These are phyloP conservation scores for Leishmania gerbilli DNA, from an alignment of 208 protist genomes.

Conservation along the genomic window DNA sequence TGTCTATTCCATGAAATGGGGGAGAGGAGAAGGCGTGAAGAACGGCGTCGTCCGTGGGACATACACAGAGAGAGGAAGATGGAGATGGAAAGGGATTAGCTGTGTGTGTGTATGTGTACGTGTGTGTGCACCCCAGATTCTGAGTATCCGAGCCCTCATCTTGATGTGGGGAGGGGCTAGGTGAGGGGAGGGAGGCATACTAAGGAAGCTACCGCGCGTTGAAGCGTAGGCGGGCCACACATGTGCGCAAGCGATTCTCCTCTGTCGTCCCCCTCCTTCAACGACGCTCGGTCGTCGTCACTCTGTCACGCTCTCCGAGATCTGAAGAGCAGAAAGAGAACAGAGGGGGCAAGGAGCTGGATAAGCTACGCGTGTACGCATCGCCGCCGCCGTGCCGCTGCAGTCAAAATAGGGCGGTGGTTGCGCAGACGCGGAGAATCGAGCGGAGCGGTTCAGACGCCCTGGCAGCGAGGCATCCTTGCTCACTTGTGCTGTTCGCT, in stretches of 20 bases:
- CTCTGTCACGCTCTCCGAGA: not conserved
- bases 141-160: not conserved
- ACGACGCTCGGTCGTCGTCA: not conserved
- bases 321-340: not conserved
- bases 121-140: not conserved
- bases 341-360: not conserved
- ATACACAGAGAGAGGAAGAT: not conserved
- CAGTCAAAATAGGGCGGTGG: not conserved
- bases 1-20: not conserved
- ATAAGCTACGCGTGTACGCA: not conserved
- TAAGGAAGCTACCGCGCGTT: not conserved
- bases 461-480: not conserved
- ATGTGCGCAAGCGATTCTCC: not conserved
- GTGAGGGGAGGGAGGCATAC: not conserved
- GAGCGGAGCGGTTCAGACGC: not conserved
- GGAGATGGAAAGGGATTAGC: not conserved
- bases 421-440: not conserved
- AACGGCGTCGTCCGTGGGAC: not conserved
- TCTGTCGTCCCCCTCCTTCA: not conserved
- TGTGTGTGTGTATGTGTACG: not conserved
- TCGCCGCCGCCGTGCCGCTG: not conserved
- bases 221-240: not conserved
- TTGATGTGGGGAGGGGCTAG: not conserved
- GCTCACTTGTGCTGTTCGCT: not conserved
- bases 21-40: not conserved